Base-by-base conservation (phyloP, 148 eudicot species). In the Gaultheria prostrata region DNA sequence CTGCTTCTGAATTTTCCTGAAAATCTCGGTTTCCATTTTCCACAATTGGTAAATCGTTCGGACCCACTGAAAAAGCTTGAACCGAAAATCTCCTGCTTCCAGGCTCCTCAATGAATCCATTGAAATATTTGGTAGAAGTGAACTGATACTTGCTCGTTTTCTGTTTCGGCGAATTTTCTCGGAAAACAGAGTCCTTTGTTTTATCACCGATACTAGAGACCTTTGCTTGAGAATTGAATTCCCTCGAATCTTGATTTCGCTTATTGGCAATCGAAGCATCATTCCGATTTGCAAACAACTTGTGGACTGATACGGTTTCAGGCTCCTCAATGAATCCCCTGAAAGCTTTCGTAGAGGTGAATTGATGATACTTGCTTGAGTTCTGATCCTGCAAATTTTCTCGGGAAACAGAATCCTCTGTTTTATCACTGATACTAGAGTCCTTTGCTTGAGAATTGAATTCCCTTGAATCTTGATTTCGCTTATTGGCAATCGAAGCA, bases 311-410 rank as follows among this genome's bases (percentile, higher is more conserved):
- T 2, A 65, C 6, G 0, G 71, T 3, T 65, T 28, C 35, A 28
- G 72, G 35, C 35, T 28, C 72, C 72, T 67, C 72, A 12, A 67
- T 28, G 72, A 67, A 67, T 67, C 72, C 39, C 35, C 35, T 67
- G 72, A 11, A 11, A 67, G 12, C 35, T 12, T 67, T 5, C 3
- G 72, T 28, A 3, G 35, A 67, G 72, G 3, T 24, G 70, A 63
- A 63, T 13, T 24, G 70, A 63, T 24, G 30, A 63, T 63, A 24
- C 70, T 24, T 63, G 69, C 69, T 61, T 61, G 93, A 85, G 54
- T 53, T 87, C 18, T 86, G 56, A 56, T 33, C 63, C 30, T 72
- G 77, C 10, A 32, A 67, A 70, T 33, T 79, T 46, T 86, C 86
- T 65, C 50, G n/a, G n/a, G 48, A 83, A 81, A 73, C 84, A 82